Evolutionary conservation across 805 yeast genomes (phyloP), one percentile per base, ranked within the genome.

Genomic region (Cyberlindnera nakhonratchasimensis): DNA sequence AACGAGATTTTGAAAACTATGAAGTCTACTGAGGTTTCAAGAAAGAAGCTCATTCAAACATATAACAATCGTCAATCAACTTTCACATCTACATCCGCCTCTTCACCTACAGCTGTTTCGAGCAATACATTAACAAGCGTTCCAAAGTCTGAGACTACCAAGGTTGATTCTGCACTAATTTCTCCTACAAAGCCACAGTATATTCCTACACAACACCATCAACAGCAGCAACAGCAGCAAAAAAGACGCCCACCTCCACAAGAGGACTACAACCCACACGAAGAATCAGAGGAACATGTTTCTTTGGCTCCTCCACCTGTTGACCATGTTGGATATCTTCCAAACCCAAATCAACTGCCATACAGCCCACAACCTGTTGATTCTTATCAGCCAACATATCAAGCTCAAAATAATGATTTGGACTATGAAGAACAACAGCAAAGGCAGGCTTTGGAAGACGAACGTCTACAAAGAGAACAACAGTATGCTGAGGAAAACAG

Each of bases 1-100:
- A 89, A 88, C 58, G 85, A 84, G 63, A 88, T 93, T 48, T 66
- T 93, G 45, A 77, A 76, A 43, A 87, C 96, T 9, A 89, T 91
- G 58, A 83, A 84, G 59, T 77, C 82, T 31, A 80, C 97, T 2
- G 76, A 77, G 53, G 72, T 62, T 19, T 49, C 63, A 13, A 39
- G 63, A 55, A 53, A 57, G 53, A 55, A 50, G 37, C 48, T 46
- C 13, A 32, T 49, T 9, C 43, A 47, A 22, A 45, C 40, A 11
- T 46, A 39, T 36, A 46, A 49, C 17, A 46, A 40, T 18, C 57
- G 37, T 39, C 59, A 43, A 18, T 35, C n/a, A n/a, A n/a, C n/a
- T n/a, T n/a, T 52, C 2, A 21, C 38, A 30, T 31, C 51, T 6
- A 31, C 50, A 5, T 18, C 34, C 11, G 22, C 50, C 14, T 41